A percentile compares a stretch with the other conserved stretches of the same genome.
These are phyloP conservation scores for Fusarium sp. DNA, from an alignment of 2,329 filamentous ascomycete species.

Conservation along the genomic window DNA sequence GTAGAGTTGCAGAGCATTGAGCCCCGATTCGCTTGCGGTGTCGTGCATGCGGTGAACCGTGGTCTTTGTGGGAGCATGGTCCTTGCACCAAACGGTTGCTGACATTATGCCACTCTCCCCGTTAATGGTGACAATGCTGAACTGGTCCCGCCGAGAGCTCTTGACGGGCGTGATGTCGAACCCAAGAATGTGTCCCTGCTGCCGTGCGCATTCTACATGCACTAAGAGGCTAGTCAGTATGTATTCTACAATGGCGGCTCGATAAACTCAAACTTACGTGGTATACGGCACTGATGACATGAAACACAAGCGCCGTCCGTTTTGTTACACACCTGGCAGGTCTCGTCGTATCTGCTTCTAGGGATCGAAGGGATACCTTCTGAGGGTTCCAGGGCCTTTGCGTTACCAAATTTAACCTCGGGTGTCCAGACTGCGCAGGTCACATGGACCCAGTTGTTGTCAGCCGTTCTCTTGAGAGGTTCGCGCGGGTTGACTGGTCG, in stretches of 20 bases:
- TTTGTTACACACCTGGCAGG: constrained; percentile 88
- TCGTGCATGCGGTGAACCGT: constrained; percentile 86
- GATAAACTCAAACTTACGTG: constrained; percentile 56
- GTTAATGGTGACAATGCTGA: constrained; percentile 84
- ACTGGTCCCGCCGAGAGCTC: constrained; percentile 85
- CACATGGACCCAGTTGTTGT: constrained; percentile 99
- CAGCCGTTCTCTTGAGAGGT: constrained; percentile 91
- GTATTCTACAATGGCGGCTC: neutral
- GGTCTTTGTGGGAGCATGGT: constrained; percentile 82
- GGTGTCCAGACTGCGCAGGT: constrained; percentile 92
- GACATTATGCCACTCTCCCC: constrained; percentile 86
- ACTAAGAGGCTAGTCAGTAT: constrained; percentile 63
- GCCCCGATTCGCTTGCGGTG: constrained; percentile 76
- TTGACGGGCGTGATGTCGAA: constrained; percentile 95
- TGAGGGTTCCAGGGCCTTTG: constrained; percentile 84
- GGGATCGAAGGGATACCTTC: constrained; percentile 92
- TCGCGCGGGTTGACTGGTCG: constrained; percentile 89
- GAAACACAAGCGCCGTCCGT: constrained; percentile 83
- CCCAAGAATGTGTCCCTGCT: constrained; percentile 85
- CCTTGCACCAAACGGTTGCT: constrained; percentile 93
- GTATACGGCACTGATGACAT: constrained; percentile 80
- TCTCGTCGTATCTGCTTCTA: constrained; percentile 79
- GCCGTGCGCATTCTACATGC: constrained; percentile 92
- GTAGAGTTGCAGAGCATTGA: constrained; percentile 88
- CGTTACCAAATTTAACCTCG: constrained; percentile 93